Base-by-base conservation (phyloP, 805 yeast genomes). In the Metschnikowia proteae region DNA sequence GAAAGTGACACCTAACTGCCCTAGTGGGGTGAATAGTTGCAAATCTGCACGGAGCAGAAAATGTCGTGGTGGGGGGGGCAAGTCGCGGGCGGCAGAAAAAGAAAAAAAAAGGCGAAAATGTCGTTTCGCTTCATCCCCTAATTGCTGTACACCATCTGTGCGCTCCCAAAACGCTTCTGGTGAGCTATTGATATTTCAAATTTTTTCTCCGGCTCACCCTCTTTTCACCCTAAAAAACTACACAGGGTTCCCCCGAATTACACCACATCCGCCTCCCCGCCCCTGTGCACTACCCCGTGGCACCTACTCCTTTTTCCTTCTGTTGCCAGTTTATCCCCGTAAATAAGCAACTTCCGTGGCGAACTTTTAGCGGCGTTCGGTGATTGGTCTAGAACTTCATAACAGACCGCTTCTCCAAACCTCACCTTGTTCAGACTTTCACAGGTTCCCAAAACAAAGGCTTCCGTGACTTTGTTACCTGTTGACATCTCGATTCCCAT, bases 101-200 rank as follows among this genome's bases (percentile, higher is more conserved):
- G 34, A 43, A 30, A 47, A 45, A 50, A 50, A 50, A 46, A 48
- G 48, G 51, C 51, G 55, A 53, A 52, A 54, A 54, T 54, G 57
- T 54, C 57, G 57, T 49, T 44, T 49, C 48, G 40, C 46, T 52
- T 52, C 57, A 54, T 54, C 57, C 57, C 57, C 55, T 54, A 54
- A 54, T 54, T 54, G 57, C 57, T 53, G 56, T 50, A 46, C 55
- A 48, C 54, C 54, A 50, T 45, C 54, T 50, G 51, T 50, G 54
- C 54, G 54, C 47, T 50, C 54, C 54, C 51, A 50, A 42, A 50
- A 50, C 48, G 48, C 30, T 43, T 47, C 42, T 45, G 54, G 51
- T 38, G 22, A 38, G 43, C 34, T 37, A 45, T 26, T 27, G 32
- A 38, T 38, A 40, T 41, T 28, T 26, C 47, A 45, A 47, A 47